phyloP scores from a whole-genome alignment of 495 filamentous ascomycete species.

The Aspergillus olivimuriae region DNA sequence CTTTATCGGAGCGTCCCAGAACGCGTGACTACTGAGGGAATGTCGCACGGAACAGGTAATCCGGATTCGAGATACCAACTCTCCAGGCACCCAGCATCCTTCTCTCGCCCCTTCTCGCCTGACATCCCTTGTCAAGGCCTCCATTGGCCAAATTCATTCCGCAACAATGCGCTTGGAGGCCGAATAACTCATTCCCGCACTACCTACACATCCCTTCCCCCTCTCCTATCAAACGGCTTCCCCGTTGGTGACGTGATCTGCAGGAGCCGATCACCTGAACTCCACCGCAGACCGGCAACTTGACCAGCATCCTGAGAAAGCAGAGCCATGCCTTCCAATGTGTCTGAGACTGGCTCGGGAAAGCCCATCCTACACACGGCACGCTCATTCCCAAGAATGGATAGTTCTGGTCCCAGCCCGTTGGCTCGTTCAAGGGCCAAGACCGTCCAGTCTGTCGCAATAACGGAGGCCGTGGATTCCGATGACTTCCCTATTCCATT shows the following conservation, averaged over 20 bases:
- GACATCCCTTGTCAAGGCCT: neutral
- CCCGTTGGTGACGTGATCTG: constrained; percentile 15
- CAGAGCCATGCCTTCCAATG: constrained; percentile 20
- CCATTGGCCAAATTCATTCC: neutral
- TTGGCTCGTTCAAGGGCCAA: constrained; percentile 50
- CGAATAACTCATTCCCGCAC: no score
- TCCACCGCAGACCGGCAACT: constrained; percentile 15
- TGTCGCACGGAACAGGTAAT: no score
- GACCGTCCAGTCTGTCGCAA: constrained; percentile 52
- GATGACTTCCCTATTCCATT: constrained; percentile 19
- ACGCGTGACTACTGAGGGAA: no score
- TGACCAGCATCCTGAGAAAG: neutral
- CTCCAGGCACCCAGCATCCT: neutral
- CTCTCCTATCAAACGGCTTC: no score
- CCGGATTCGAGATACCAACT: no score
- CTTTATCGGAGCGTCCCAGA: no score
- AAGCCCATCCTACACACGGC: constrained; percentile 32
- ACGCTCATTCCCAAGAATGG: constrained; percentile 52
- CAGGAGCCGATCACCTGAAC: constrained; percentile 30
- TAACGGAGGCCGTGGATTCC: constrained; percentile 34
- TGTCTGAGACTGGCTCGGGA: constrained; percentile 21
- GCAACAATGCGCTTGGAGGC: no score
- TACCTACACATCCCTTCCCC: no score
- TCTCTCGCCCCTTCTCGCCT: neutral
- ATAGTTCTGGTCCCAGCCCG: constrained; percentile 35